Evolutionary conservation across 2,329 filamentous ascomycete species (phyloP).

Genomic region (Botrytis fabae): DNA sequence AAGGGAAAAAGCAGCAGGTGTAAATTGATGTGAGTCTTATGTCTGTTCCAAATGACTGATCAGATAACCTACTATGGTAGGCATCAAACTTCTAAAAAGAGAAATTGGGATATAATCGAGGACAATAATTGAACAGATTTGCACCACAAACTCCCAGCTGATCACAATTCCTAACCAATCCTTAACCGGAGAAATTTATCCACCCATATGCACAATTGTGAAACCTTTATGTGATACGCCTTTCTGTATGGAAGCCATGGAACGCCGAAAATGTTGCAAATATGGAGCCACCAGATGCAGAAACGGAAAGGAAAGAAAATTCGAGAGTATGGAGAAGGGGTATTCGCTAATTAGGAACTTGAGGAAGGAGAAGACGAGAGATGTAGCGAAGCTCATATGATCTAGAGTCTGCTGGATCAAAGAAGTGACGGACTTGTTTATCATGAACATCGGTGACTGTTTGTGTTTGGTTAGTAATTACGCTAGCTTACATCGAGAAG

Average conservation of each 20-base stretch:
- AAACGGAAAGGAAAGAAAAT: slow-evolving; percentile 10
- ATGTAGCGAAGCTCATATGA: slow-evolving; percentile 54
- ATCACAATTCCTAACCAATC: neutral
- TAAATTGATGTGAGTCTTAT: neutral
- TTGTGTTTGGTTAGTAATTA: slow-evolving; percentile 23
- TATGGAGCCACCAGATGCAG: neutral
- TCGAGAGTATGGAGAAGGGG: neutral
- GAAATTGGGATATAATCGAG: slow-evolving; percentile 9
- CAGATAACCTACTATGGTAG: neutral
- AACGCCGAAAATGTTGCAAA: slow-evolving; percentile 19
- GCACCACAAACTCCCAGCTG: slow-evolving; percentile 17
- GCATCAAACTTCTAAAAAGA: neutral
- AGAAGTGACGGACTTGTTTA: slow-evolving; percentile 37
- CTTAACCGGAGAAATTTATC: neutral
- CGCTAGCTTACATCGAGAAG: no score
- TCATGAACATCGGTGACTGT: slow-evolving; percentile 39
- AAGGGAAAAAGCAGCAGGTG: neutral
- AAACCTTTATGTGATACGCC: slow-evolving; percentile 9
- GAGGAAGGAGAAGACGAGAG: slow-evolving; percentile 48
- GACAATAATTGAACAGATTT: neutral
- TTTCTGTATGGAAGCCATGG: neutral
- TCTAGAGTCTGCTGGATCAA: slow-evolving; percentile 45
- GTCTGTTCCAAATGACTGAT: neutral
- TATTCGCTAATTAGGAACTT: neutral
- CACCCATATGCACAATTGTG: slow-evolving; percentile 13